These are phyloP conservation scores for Mrakia hoshinonis DNA, from an alignment of 768 basidiomycete species.

Conservation along the genomic window DNA sequence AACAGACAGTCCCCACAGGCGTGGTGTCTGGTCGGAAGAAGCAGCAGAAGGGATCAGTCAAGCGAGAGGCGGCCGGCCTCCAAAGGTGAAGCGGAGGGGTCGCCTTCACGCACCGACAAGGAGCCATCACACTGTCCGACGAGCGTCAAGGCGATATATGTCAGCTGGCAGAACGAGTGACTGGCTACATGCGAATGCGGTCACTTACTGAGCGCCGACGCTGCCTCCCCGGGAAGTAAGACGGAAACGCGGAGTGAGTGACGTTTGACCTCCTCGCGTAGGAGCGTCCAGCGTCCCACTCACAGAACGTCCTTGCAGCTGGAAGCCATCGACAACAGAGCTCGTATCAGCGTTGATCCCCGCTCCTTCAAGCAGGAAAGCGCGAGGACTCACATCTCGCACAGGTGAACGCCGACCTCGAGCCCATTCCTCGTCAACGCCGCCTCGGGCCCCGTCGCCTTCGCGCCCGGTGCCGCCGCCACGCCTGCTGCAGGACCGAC, in stretches of 20 bases:
- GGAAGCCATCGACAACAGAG: neutral
- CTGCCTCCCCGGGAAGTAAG: neutral
- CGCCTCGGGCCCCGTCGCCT: neutral
- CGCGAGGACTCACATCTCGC: neutral
- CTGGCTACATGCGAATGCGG: neutral
- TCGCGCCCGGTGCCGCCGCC: too few relatives aligned
- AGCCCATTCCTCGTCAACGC: neutral
- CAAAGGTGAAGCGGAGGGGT: neutral
- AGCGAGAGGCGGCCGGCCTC: neutral
- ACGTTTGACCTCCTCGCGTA: neutral
- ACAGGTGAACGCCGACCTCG: neutral
- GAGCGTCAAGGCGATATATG: neutral
- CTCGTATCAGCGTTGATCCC: neutral
- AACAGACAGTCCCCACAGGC: too few relatives aligned
- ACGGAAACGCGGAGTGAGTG: neutral
- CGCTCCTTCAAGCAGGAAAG: neutral
- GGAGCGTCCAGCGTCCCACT: neutral
- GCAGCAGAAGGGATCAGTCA: neutral
- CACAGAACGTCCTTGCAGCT: conserved; percentile 4
- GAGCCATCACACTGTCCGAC: neutral
- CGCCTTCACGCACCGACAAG: neutral
- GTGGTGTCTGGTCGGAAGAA: too few relatives aligned
- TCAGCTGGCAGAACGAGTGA: neutral
- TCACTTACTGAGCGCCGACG: neutral
- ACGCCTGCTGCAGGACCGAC: too few relatives aligned